phyloP scores from a whole-genome alignment of 2,329 filamentous ascomycete species.

The Venturia pyrina region DNA sequence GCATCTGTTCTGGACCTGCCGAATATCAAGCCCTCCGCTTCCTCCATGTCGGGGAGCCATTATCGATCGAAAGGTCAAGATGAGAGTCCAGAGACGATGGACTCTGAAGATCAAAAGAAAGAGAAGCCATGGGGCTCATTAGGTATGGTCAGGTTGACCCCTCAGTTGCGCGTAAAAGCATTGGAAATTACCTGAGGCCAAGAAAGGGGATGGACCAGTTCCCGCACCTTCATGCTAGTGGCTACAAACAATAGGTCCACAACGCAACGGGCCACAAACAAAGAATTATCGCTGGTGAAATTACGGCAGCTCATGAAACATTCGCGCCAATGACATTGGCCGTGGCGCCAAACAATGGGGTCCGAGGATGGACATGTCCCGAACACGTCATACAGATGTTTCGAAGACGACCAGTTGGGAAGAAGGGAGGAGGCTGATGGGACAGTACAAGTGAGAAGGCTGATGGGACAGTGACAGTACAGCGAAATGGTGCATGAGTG shows the following conservation, averaged over 20 bases:
- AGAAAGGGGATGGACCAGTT: not conserved
- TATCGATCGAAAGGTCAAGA: not conserved
- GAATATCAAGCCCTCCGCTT: not conserved
- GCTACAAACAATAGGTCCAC: constrained; percentile 2
- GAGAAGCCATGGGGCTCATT: not conserved
- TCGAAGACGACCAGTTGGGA: not conserved
- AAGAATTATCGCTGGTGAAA: not conserved
- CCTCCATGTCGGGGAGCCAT: not conserved
- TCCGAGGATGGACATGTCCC: not conserved
- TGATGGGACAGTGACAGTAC: not conserved
- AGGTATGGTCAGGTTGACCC: not conserved
- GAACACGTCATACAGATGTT: constrained; percentile 1
- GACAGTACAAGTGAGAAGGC: not conserved
- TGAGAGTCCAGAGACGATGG: not conserved
- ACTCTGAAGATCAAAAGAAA: not conserved
- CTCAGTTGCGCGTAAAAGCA: not conserved
- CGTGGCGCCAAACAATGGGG: not conserved
- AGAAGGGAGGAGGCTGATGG: not conserved
- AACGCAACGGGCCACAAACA: not conserved
- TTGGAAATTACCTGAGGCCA: not conserved
- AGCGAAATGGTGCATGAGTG: not conserved
- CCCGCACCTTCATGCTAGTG: not conserved
- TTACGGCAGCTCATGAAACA: not conserved
- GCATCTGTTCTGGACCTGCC: constrained; percentile 1
- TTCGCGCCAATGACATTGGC: not conserved